Percentiles rank a stretch among this genome's conserved stretches.
Conservation (phyloP, 2,329 filamentous ascomycete genomes). For the Neobulgaria alba region DNA sequence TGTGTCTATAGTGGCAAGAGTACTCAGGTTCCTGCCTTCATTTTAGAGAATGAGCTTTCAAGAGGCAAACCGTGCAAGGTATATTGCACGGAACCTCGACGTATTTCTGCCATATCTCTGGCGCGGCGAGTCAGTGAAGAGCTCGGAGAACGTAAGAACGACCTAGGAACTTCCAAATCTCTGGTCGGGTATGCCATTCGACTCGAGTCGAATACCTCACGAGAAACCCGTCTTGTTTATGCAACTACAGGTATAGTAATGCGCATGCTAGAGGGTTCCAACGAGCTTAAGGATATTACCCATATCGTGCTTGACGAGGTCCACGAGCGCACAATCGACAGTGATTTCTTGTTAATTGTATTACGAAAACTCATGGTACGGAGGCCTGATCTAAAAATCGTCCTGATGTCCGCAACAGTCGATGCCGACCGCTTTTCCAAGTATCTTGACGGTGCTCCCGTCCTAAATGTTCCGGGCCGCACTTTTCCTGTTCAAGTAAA, state of each 20-base stretch:
- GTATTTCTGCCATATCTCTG: conserved; percentile 92
- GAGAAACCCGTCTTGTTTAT: conserved; percentile 78
- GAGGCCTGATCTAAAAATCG: conserved; percentile 75
- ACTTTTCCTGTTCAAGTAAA: conserved; percentile 86
- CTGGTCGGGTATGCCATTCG: conserved; percentile 92
- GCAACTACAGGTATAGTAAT: conserved; percentile 92
- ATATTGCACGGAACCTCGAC: conserved; percentile 88
- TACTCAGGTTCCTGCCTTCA: conserved; percentile 91
- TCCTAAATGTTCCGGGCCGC: conserved; percentile 83
- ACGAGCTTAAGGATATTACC: conserved; percentile 80
- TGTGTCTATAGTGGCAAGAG: conserved; percentile 66
- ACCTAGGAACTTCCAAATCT: conserved; percentile 74
- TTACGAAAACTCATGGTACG: conserved; percentile 71
- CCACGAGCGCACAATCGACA: conserved; percentile 92
- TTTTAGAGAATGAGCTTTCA: conserved; percentile 80
- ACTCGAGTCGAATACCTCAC: conserved; percentile 76
- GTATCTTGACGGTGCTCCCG: conserved; percentile 77
- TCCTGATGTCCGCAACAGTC: conserved; percentile 96
- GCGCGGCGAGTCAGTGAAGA: conserved; percentile 92
- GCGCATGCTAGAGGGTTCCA: conserved; percentile 87
- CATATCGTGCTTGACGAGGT: conserved; percentile 97
- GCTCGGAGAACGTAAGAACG: conserved; percentile 73
- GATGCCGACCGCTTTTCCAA: conserved; percentile 85
- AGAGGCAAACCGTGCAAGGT: conserved; percentile 79
- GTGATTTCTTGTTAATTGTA: conserved; percentile 90